phyloP scores from a whole-genome alignment of 345 rosid genomes.

The Capsella bursapastoris region DNA sequence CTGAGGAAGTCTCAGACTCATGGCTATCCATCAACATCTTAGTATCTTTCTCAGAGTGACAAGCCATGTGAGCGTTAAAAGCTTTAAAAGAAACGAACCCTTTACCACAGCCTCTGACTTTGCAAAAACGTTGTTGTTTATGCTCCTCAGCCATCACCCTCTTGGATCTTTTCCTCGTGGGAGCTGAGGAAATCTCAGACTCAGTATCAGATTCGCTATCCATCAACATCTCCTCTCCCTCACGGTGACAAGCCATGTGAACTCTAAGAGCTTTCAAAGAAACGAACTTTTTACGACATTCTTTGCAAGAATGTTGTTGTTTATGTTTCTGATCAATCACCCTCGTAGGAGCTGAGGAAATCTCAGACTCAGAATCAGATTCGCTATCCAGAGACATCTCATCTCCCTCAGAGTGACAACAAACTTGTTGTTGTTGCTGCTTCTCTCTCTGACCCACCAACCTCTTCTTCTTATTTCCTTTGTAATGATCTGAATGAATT shows the following conservation, averaged over 20 bases:
- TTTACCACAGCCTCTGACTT: slow-evolving; percentile 69
- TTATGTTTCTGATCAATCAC: slow-evolving; percentile 11
- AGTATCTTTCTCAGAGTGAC: slow-evolving; percentile 59
- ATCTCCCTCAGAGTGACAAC: slow-evolving; percentile 53
- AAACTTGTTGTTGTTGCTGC: background rate
- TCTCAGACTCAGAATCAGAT: slow-evolving; percentile 67
- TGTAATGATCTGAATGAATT: slow-evolving; percentile 54
- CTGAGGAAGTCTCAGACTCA: slow-evolving; percentile 62
- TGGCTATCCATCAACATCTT: slow-evolving; percentile 54
- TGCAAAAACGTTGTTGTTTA: slow-evolving; percentile 47
- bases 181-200: slow-evolving; percentile 53
- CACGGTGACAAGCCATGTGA: slow-evolving; percentile 74
- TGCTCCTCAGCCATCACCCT: slow-evolving; percentile 20
- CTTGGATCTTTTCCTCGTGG: slow-evolving; percentile 60
- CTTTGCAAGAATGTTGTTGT: slow-evolving; percentile 53
- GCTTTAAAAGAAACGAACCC: slow-evolving; percentile 76
- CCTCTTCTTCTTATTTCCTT: slow-evolving; percentile 50
- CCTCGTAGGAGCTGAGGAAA: slow-evolving; percentile 54
- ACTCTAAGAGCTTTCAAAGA: slow-evolving; percentile 73
- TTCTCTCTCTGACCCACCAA: slow-evolving; percentile 50
- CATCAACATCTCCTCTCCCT: slow-evolving; percentile 47
- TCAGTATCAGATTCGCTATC: slow-evolving; percentile 63
- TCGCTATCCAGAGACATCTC: slow-evolving; percentile 53
- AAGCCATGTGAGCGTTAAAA: slow-evolving; percentile 73
- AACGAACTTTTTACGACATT: slow-evolving; percentile 76